Evolutionary conservation across 202 grass and related monocot species (phyloP).

Genomic region (Saccharum hybrid): DNA sequence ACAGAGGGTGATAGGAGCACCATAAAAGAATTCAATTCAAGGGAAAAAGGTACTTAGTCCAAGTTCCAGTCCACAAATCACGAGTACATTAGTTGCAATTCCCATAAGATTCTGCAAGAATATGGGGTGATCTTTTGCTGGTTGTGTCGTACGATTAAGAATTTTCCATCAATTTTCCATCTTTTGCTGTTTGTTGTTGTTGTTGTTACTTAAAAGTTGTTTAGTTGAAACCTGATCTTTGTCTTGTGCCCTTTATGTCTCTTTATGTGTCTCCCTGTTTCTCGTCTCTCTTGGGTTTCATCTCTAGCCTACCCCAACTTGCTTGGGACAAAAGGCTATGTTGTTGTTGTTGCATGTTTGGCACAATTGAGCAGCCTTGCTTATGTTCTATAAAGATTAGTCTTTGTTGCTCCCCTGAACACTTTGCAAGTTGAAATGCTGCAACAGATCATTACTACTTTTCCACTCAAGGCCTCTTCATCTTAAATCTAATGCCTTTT

Average conservation of each 20-base stretch:
- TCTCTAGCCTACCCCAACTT: no score
- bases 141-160: no score
- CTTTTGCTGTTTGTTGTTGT: no score
- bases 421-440: constrained; percentile 25
- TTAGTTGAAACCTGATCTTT: no score
- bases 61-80: not conserved
- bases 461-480: not conserved
- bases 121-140: no score
- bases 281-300: no score
- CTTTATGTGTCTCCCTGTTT: no score
- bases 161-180: no score
- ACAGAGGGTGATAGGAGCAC: not conserved
- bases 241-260: no score
- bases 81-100: not conserved
- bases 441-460: not conserved
- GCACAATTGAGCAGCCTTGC: not conserved
- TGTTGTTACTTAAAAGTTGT: no score
- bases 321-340: no score
- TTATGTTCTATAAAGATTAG: not conserved
- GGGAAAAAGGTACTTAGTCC: not conserved
- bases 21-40: not conserved
- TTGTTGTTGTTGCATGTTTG: no score
- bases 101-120: not conserved
- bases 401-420: not conserved
- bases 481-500: not conserved